Conservation (phyloP, 2,329 filamentous ascomycete species). For the Aspergillus melleus region DNA sequence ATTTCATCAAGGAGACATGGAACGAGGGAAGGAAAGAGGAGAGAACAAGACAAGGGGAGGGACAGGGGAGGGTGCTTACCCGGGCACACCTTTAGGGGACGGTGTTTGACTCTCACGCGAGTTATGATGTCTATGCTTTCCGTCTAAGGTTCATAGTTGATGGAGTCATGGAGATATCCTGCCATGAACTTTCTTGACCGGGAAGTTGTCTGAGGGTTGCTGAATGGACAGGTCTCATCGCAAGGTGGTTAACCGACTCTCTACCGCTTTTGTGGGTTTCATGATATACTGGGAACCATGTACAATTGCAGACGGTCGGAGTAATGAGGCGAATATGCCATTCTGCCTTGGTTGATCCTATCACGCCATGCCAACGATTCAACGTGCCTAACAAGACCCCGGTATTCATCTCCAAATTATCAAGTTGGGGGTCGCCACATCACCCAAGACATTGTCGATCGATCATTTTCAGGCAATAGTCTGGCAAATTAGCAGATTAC, state of each 20-base stretch:
- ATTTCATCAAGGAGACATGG: slow-evolving; percentile 46
- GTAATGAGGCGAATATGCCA: background rate
- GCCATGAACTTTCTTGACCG: background rate
- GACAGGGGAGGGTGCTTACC: background rate
- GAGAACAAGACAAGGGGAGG: background rate
- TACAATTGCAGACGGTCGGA: background rate
- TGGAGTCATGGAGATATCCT: background rate
- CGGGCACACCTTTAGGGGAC: background rate
- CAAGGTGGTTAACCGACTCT: background rate
- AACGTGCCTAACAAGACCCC: background rate
- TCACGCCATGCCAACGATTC: background rate
- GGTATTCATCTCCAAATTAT: background rate
- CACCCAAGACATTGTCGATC: background rate
- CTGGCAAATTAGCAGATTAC: background rate
- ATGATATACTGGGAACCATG: background rate
- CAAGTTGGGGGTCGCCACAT: background rate
- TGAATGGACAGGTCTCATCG: background rate
- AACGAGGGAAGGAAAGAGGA: too few species aligned
- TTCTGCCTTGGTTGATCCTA: background rate
- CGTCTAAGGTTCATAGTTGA: background rate
- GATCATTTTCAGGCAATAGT: background rate
- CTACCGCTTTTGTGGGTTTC: background rate
- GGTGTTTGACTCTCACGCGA: background rate
- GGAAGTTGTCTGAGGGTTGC: background rate
- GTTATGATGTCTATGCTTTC: background rate